Evolutionary conservation across 768 basidiomycete genomes (phyloP).

Genomic region (Amanita muscaria): DNA sequence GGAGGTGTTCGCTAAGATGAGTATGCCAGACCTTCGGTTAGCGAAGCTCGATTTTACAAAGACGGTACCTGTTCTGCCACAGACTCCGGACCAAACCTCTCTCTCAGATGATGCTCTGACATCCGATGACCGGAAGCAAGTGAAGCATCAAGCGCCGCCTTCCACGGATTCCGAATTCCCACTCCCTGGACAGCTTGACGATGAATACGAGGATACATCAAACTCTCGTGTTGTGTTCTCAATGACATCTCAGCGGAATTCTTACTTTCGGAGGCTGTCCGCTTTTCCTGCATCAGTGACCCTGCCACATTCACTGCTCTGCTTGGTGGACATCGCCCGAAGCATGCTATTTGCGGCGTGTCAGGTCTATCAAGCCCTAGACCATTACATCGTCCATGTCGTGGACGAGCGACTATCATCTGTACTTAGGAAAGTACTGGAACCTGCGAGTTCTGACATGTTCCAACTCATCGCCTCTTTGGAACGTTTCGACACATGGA

Average conservation of each 20-base stretch:
- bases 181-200: conserved; percentile 12
- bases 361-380: conserved; percentile 83
- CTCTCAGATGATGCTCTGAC: conserved; percentile 2
- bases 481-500: conserved; percentile 83
- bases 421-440: conserved; percentile 75
- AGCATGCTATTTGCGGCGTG: conserved; percentile 88
- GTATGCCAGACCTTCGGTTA: conserved; percentile 74
- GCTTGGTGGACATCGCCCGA: conserved; percentile 80
- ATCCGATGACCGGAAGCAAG: conserved; percentile 14
- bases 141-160: conserved; percentile 24
- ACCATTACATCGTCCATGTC: conserved; percentile 79
- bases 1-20: conserved; percentile 59
- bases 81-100: not conserved
- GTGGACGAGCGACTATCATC: conserved; percentile 77
- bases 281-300: conserved; percentile 60
- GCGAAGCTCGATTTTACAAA: conserved; percentile 30
- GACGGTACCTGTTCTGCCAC: conserved; percentile 15
- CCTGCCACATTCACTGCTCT: conserved; percentile 60
- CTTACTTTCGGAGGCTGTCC: conserved; percentile 91
- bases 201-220: conserved; percentile 15
- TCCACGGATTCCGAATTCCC: conserved; percentile 1
- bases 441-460: conserved; percentile 78
- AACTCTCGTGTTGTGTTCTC: conserved; percentile 38
- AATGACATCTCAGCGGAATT: conserved; percentile 75
- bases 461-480: conserved; percentile 77